Percentiles rank a stretch among this genome's conserved stretches.
phyloP scores from a whole-genome alignment of 176 grass and related monocot species.

The Juncus effusus region DNA sequence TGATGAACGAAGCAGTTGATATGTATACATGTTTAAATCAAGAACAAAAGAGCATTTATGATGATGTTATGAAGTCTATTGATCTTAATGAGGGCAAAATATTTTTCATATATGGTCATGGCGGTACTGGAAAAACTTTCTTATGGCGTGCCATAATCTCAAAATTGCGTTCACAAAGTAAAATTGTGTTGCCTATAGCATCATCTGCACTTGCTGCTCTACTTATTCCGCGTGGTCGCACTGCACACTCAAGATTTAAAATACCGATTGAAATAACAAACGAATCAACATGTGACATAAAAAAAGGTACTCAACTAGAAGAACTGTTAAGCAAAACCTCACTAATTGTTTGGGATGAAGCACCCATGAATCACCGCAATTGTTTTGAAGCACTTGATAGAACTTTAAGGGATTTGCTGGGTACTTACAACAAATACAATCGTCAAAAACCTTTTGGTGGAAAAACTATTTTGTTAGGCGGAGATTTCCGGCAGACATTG shows the following conservation, averaged over 20 bases:
- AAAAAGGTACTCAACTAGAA: slow-evolving; percentile 17
- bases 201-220: slow-evolving; percentile 19
- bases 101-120: slow-evolving; percentile 27
- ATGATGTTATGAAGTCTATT: slow-evolving; percentile 16
- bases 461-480: neutral
- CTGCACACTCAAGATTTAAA: slow-evolving; percentile 30
- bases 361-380: slow-evolving; percentile 15
- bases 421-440: neutral
- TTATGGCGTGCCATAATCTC: slow-evolving; percentile 21
- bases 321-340: slow-evolving; percentile 2
- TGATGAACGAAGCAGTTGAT: neutral
- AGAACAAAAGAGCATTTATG: slow-evolving; percentile 2
- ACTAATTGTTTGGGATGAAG: slow-evolving; percentile 18
- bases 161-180: slow-evolving; percentile 4
- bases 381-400: neutral
- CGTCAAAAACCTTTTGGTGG: neutral
- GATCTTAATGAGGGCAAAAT: neutral
- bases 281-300: slow-evolving; percentile 16
- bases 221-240: slow-evolving; percentile 13
- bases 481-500: slow-evolving; percentile 7
- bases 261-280: slow-evolving; percentile 29
- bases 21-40: neutral
- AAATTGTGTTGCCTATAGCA: slow-evolving; percentile 19
- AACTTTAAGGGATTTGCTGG: slow-evolving; percentile 9
- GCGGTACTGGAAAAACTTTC: slow-evolving; percentile 15